Percentiles rank a stretch among this genome's conserved stretches.
Evolutionary conservation across 352 stramenopile genomes (phyloP).

Genomic region (Phytopythium mirpurense): DNA sequence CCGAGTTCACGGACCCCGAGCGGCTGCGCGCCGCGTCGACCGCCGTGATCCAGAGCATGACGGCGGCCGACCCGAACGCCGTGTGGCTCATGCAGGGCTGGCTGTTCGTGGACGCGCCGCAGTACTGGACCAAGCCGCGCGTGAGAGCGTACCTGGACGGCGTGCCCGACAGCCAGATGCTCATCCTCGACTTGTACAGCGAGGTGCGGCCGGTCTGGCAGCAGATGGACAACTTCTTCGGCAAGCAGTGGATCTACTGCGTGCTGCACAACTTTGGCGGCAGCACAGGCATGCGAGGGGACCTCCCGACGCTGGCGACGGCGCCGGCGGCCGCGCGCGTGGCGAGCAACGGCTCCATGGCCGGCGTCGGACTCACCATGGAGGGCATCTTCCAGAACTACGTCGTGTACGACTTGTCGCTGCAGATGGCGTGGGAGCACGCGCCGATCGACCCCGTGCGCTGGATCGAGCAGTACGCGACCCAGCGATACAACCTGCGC

Average conservation of each 20-base stretch:
- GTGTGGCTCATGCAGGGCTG: constrained; percentile 85
- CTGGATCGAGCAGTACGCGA: constrained; percentile 52
- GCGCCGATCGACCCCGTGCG: constrained; percentile 29
- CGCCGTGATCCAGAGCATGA: constrained; percentile 75
- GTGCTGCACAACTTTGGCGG: constrained; percentile 84
- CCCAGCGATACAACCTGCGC: constrained; percentile 52
- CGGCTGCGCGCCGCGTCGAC: constrained; percentile 47
- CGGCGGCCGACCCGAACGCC: constrained; percentile 52
- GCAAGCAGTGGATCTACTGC: constrained; percentile 83
- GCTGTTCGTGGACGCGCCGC: constrained; percentile 54
- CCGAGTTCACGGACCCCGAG: constrained; percentile 44
- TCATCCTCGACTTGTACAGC: constrained; percentile 82
- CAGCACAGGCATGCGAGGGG: constrained; percentile 67
- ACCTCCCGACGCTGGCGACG: constrained; percentile 50
- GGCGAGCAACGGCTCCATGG: constrained; percentile 60
- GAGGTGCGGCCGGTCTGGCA: constrained; percentile 69
- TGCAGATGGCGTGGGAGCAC: constrained; percentile 69
- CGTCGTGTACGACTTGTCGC: constrained; percentile 70
- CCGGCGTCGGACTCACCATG: constrained; percentile 74
- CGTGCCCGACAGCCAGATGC: constrained; percentile 57
- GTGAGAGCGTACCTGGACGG: constrained; percentile 45
- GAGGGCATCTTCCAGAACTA: constrained; percentile 88
- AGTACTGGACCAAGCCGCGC: constrained; percentile 66
- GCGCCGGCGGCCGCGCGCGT: constrained; percentile 41
- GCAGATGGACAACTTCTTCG: constrained; percentile 74